A percentile compares a stretch with the other conserved stretches of the same genome.
Conservation (phyloP, 495 filamentous ascomycete species). For the Penicillium goetzii region DNA sequence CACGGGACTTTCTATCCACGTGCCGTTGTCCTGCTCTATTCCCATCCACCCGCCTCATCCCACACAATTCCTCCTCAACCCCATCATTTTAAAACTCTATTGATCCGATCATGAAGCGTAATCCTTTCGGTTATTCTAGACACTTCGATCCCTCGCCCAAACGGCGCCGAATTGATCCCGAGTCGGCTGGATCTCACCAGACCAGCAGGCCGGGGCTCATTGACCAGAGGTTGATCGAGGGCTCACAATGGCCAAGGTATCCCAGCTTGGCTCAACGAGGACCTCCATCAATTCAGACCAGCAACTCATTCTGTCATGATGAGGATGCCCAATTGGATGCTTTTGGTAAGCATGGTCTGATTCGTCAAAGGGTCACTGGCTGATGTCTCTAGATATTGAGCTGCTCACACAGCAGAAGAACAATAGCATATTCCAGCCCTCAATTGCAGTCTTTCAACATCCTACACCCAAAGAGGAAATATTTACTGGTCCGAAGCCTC, state of each 20-base stretch:
- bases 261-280: slow-evolving; percentile 10
- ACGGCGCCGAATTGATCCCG: slow-evolving; percentile 9
- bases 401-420: slow-evolving; percentile 39
- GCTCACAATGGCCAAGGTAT: slow-evolving; percentile 25
- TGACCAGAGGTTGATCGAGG: slow-evolving; percentile 36
- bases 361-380: background rate
- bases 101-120: slow-evolving; percentile 21
- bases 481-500: background rate
- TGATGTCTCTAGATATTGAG: slow-evolving; percentile 40
- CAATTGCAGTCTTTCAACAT: background rate
- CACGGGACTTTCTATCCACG: slow-evolving; percentile 28
- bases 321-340: slow-evolving; percentile 47
- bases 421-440: background rate
- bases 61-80: background rate
- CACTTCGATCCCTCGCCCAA: slow-evolving; percentile 18
- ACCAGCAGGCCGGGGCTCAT: slow-evolving; percentile 22
- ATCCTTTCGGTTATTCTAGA: slow-evolving; percentile 10
- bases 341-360: slow-evolving; percentile 47
- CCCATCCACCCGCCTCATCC: background rate
- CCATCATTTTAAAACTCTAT: background rate
- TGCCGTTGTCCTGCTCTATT: slow-evolving; percentile 20
- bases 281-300: background rate
- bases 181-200: slow-evolving; percentile 18
- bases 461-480: background rate
- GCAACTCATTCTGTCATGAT: slow-evolving; percentile 16